phyloP scores from a whole-genome alignment of 208 protist genomes.

The Crithidia expoeki region DNA sequence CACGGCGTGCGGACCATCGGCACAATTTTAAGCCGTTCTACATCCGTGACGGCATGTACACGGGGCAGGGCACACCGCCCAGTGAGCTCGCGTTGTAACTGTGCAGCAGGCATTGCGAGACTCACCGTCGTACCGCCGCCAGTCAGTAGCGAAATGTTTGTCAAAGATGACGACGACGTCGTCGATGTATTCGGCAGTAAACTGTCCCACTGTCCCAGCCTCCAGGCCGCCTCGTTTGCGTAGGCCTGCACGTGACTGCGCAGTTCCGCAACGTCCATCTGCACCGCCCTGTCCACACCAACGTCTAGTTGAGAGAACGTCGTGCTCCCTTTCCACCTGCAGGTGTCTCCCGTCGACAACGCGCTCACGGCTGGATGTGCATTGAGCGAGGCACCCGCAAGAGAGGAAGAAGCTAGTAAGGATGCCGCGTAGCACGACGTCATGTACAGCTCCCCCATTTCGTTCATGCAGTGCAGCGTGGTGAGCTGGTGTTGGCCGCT shows the following conservation, averaged over 20 bases:
- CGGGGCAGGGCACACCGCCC: slow-evolving; percentile 4
- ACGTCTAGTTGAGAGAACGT: slow-evolving; percentile 19
- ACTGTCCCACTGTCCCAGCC: slow-evolving; percentile 80
- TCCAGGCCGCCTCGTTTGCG: slow-evolving; percentile 89
- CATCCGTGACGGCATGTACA: slow-evolving; percentile 23
- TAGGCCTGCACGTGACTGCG: slow-evolving; percentile 63
- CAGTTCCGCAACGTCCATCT: slow-evolving; percentile 9
- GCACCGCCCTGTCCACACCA: not conserved
- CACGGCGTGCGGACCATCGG: slow-evolving; percentile 57
- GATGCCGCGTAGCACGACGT: slow-evolving; percentile 72
- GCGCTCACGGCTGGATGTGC: not conserved
- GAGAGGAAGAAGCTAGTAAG: slow-evolving; percentile 10
- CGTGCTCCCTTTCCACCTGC: not conserved
- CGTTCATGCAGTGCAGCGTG: slow-evolving; percentile 80
- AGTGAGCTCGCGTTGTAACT: slow-evolving; percentile 22
- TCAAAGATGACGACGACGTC: not conserved
- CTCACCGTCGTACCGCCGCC: slow-evolving; percentile 2
- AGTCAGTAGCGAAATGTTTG: no score
- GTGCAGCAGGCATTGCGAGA: slow-evolving; percentile 24
- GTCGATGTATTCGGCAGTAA: slow-evolving; percentile 36
- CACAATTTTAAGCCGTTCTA: slow-evolving; percentile 57
- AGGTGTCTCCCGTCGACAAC: not conserved
- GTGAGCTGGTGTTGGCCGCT: slow-evolving; percentile 81
- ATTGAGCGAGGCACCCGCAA: not conserved
- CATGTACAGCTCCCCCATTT: slow-evolving; percentile 87